Evolutionary conservation across 352 stramenopile genomes (phyloP), one percentile per base, ranked within the genome.

Genomic region (Plasmopara viticola): DNA sequence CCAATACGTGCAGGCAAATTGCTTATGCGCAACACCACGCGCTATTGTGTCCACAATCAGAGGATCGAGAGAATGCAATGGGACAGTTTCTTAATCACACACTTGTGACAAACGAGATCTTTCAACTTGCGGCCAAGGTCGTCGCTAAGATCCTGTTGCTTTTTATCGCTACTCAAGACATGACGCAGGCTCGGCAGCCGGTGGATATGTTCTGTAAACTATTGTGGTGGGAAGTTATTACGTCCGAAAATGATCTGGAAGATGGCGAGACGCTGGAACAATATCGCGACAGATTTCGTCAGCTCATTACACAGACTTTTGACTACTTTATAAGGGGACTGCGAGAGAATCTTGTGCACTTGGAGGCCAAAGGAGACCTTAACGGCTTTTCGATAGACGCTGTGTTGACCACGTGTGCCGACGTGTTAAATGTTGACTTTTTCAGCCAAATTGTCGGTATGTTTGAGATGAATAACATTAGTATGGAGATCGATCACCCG

Each of bases 391-490:
- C 74, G 47, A 57, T 55, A 10, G 78, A 87, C 28, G 50, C 64
- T 3, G 74, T 89, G 7, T 29, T 86, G 9, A 48, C 50, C 37
- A 66, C 74, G 41, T 84, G 65, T 49, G 65, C 72, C 10, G 71
- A 76, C 10, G 48, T 90, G 4, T 34, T 96, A 20, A 84, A 47
- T 37, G 50, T 88, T 14, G 81, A 97, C 28, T 94, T 86, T 53
- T 94, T 97, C 53, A 84, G 74, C 53, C 65, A 72, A 33, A 63
- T 97, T 12, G 85, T 98, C 48, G 95, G 95, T 42, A 97, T 96
- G 75, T 97, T 98, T 64, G 94, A 98, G 74, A 96, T 98, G 75
- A 98, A 98, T 72, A 96, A 97, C 56, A 87, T 98, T 34, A 91
- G 90, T 43, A 75, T 98, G 62, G 81, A 97, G 59, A 68, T 90